Conservation (phyloP, 2,329 filamentous ascomycete species). For the Teratosphaeriaceae sp. region DNA sequence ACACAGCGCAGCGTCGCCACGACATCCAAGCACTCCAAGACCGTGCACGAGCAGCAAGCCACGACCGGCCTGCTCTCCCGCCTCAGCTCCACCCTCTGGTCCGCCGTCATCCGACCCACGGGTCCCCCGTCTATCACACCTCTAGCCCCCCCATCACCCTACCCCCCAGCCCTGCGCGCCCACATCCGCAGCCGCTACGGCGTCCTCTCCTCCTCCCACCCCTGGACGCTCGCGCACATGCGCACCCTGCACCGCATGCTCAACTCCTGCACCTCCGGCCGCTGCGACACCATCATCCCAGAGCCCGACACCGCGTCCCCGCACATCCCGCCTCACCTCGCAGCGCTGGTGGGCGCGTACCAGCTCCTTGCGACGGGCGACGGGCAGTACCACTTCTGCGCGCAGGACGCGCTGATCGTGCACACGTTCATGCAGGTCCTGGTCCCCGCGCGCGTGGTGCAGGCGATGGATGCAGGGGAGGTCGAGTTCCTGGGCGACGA, state of each 20-base stretch:
- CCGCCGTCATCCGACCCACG: conserved; percentile 19
- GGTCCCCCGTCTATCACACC: conserved; percentile 14
- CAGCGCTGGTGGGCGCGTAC: conserved; percentile 10
- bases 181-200: conserved; percentile 29
- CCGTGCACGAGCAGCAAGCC: too few species aligned
- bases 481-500: conserved; percentile 26
- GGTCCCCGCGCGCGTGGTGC: conserved; percentile 14
- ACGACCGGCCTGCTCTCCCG: conserved; percentile 16
- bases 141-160: not conserved
- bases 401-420: conserved; percentile 23
- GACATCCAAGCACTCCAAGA: not conserved
- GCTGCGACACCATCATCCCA: conserved; percentile 24
- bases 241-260: conserved; percentile 32
- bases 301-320: conserved; percentile 6
- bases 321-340: conserved; percentile 16
- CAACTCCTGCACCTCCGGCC: conserved; percentile 23
- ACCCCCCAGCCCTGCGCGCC: conserved; percentile 17
- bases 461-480: conserved; percentile 22
- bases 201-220: conserved; percentile 23
- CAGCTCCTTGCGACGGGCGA: conserved; percentile 14
- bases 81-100: conserved; percentile 24
- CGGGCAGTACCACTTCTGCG: conserved; percentile 18
- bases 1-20: not conserved
- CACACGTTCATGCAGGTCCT: conserved; percentile 26
- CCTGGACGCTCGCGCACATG: conserved; percentile 31